These are phyloP conservation scores for Podospora didyma DNA, from an alignment of 495 filamentous ascomycete species.

Conservation along the genomic window DNA sequence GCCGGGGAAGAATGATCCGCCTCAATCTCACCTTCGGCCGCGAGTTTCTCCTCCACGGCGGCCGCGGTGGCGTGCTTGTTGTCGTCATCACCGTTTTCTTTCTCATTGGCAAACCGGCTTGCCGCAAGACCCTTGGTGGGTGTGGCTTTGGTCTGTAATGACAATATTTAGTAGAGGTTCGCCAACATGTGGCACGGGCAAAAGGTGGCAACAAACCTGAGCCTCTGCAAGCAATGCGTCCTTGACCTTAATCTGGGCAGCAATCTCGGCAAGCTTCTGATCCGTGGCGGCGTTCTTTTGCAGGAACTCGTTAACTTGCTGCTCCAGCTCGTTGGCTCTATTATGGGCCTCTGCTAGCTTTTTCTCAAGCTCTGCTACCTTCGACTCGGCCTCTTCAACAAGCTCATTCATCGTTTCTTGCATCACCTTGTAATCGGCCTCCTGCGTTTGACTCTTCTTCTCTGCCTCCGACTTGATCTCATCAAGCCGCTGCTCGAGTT, in stretches of 20 bases:
- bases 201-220: slow-evolving; percentile 32
- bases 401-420: slow-evolving; percentile 49
- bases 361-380: slow-evolving; percentile 14
- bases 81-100: slow-evolving; percentile 14
- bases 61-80: slow-evolving; percentile 19
- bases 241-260: slow-evolving; percentile 45
- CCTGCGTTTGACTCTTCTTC: slow-evolving; percentile 41
- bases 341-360: too few species aligned
- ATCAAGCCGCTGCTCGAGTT: slow-evolving; percentile 42
- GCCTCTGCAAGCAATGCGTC: slow-evolving; percentile 53
- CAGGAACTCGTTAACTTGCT: slow-evolving; percentile 29
- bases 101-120: slow-evolving; percentile 39
- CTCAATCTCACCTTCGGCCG: slow-evolving; percentile 50
- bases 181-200: too few species aligned
- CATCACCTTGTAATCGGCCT: slow-evolving; percentile 54
- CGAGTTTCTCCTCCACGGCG: slow-evolving; percentile 19
- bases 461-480: slow-evolving; percentile 39
- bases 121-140: slow-evolving; percentile 39
- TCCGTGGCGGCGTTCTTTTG: slow-evolving; percentile 33
- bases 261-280: slow-evolving; percentile 40
- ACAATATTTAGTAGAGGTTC: not conserved
- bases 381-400: slow-evolving; percentile 40
- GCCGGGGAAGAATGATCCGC: slow-evolving; percentile 52
- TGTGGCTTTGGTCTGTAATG: slow-evolving; percentile 26
- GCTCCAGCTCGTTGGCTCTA: too few species aligned